Evolutionary conservation across 345 rosid genomes (phyloP).

Genomic region (Populus euphratica): DNA sequence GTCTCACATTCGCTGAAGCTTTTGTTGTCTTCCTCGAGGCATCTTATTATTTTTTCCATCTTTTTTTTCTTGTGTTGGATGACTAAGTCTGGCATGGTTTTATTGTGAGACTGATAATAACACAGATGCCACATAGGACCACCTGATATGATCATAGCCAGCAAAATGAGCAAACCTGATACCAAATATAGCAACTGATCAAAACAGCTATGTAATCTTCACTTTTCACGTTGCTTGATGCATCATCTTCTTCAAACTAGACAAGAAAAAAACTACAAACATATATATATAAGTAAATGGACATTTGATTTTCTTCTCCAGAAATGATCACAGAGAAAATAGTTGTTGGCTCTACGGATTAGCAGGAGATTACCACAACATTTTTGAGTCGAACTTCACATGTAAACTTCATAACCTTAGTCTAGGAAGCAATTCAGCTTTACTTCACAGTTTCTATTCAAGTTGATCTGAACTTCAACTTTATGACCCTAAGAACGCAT

Average conservation of each 20-base stretch:
- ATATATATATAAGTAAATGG: background rate
- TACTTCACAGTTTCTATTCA: background rate
- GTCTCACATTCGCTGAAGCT: background rate
- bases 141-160: too few relatives aligned
- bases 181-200: too few relatives aligned
- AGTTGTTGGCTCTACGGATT: background rate
- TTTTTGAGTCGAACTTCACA: background rate
- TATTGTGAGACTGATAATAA: too few relatives aligned
- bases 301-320: background rate
- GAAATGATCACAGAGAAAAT: background rate
- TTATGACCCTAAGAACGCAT: background rate
- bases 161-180: too few relatives aligned
- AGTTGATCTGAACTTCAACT: background rate
- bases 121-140: background rate
- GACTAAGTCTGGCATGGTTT: too few relatives aligned
- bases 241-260: background rate
- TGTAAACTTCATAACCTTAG: background rate
- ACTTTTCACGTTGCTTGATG: background rate
- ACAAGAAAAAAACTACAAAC: background rate
- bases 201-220: background rate
- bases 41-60: background rate
- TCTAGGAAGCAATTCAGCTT: background rate
- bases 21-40: background rate
- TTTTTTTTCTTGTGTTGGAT: too few relatives aligned
- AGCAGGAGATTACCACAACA: background rate